These are phyloP conservation scores for Cornus florida DNA, from an alignment of 148 eudicot species.

Conservation along the genomic window DNA sequence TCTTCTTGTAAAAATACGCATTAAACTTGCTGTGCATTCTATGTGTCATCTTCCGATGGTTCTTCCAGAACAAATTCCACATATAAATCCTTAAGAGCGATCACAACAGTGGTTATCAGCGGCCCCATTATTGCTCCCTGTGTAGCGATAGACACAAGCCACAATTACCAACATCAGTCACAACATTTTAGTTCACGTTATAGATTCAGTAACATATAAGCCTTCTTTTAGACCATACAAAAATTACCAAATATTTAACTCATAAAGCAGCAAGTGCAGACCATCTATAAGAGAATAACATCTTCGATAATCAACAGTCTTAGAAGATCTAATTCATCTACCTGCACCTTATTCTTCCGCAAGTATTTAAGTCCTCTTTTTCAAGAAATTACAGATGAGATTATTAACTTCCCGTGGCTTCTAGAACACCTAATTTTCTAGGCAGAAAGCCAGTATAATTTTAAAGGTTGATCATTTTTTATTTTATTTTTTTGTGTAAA, in stretches of 20 bases:
- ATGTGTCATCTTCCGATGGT: conserved; percentile 44
- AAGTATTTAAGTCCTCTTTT: too few relatives aligned
- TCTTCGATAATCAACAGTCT: too few relatives aligned
- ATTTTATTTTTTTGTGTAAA: too few relatives aligned
- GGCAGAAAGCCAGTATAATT: not conserved
- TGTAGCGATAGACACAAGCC: not conserved
- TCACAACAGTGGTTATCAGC: conserved; percentile 82
- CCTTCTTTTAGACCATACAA: not conserved
- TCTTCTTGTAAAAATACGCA: not conserved
- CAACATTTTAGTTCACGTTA: not conserved
- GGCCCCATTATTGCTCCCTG: conserved; percentile 99
- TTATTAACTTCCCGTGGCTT: not conserved
- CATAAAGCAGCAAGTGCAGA: not conserved
- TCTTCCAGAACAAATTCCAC: conserved; percentile 79
- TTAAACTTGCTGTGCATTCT: conserved; percentile 6
- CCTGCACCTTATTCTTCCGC: too few relatives aligned
- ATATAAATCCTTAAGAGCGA: conserved; percentile 86
- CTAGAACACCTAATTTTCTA: too few relatives aligned
- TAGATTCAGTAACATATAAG: not conserved
- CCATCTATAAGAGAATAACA: not conserved
- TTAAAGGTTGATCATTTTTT: too few relatives aligned
- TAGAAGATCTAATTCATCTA: too few relatives aligned
- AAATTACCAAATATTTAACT: not conserved
- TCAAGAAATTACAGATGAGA: not conserved
- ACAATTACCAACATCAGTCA: conserved; percentile 1